Evolutionary conservation across 164 flowering plant genomes (phyloP).

Genomic region (Piper longum): DNA sequence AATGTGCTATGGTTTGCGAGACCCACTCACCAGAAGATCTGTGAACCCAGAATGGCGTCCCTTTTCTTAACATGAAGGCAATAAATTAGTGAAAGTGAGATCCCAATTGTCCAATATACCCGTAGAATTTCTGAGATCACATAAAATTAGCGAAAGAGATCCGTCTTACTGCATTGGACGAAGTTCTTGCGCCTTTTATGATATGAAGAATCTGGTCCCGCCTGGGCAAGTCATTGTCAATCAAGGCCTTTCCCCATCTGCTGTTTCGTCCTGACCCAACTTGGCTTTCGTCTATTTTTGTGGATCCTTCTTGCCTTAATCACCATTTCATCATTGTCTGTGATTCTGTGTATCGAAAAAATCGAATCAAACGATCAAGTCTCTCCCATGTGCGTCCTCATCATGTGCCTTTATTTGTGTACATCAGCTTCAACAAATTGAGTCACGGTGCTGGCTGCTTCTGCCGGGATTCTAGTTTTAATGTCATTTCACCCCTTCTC

Average conservation of each 20-base stretch:
- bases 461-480: background rate
- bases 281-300: background rate
- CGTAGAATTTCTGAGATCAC: background rate
- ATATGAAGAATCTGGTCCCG: background rate
- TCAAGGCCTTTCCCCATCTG: background rate
- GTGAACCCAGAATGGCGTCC: too few relatives aligned
- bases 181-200: background rate
- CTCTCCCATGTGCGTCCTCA: background rate
- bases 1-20: too few relatives aligned
- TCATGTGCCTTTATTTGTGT: background rate
- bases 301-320: too few relatives aligned
- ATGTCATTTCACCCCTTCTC: background rate
- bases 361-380: background rate
- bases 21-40: too few relatives aligned
- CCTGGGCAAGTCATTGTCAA: background rate
- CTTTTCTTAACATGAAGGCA: too few relatives aligned
- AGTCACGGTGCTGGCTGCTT: background rate
- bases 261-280: background rate
- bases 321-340: background rate
- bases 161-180: background rate
- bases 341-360: background rate
- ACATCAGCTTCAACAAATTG: background rate
- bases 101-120: background rate
- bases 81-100: too few relatives aligned
- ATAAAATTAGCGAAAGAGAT: background rate